Base-by-base conservation (phyloP, 805 yeast genomes). In the Wickerhamiella australiensis region DNA sequence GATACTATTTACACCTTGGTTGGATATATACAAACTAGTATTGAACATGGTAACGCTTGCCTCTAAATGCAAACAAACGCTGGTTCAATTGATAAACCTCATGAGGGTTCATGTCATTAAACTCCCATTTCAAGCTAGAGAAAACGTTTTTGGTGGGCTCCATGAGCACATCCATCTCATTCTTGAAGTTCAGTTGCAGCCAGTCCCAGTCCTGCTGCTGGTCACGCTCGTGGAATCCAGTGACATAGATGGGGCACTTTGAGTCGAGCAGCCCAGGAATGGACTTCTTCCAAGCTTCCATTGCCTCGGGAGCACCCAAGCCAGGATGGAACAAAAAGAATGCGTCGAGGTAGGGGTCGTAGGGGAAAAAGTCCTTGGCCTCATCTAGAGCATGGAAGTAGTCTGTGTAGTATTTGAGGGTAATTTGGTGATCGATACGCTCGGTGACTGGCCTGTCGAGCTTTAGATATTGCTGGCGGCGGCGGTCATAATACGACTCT, bases 321-420 rank as follows among this genome's bases (percentile, higher is more conserved):
- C 96, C 96, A 2, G 98, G 97, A 65, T 90, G 97, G 82, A 90
- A 92, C 48, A 85, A 73, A 75, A 86, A 87, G 67, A 92, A 92
- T 23, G 79, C 78, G 64, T 92, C 98, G 63, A 85, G 75, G 66
- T 90, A 92, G 42, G 99, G 98, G 65, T 92, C 98, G 65, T 88
- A 92, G 4, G 98, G 98, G 79, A 86, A 85, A 65, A 92, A 85
- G 67, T 90, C 96, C 59, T 88, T 92, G 45, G 85, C 80, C 59
- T 87, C 87, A 67, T 92, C 95, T 53, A 83, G 73, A 36, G 83
- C 90, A 62, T 87, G 86, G 78, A 92, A 92, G 66, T 82, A 88
- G 59, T 85, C 83, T 1, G 97, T 86, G 66, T 88, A 95, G 68
- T 82, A 82, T 51, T 82, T 76, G 57, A 88, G 73, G 23, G 83